phyloP scores from a whole-genome alignment of 2,329 filamentous ascomycete species.

The Colletotrichum sansevieriae region DNA sequence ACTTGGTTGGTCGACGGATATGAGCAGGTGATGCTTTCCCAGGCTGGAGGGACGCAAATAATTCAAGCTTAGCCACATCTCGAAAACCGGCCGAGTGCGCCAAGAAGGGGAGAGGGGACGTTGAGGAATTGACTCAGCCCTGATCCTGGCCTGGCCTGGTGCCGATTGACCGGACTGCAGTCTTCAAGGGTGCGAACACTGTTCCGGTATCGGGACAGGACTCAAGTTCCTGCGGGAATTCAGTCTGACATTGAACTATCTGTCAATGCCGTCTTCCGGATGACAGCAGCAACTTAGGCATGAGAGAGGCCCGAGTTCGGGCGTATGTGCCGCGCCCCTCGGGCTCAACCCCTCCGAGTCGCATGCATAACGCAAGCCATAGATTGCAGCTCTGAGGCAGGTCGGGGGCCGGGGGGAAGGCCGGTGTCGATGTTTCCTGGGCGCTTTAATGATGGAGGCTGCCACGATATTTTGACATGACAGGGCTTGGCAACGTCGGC shows the following conservation, averaged over 20 bases:
- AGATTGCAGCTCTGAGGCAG: not conserved
- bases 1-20: slow-evolving; percentile 12
- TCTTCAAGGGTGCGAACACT: not conserved
- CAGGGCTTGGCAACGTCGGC: slow-evolving; percentile 26
- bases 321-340: slow-evolving; percentile 9
- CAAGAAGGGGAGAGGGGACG: not conserved
- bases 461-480: slow-evolving; percentile 30
- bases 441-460: slow-evolving; percentile 14
- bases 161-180: slow-evolving; percentile 11
- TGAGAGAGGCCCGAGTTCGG: slow-evolving; percentile 22
- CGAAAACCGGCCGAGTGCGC: slow-evolving; percentile 13
- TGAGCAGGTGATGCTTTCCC: slow-evolving; percentile 11
- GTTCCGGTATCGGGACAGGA: not conserved
- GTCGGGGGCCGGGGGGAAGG: slow-evolving; percentile 3
- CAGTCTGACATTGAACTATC: slow-evolving; percentile 3
- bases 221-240: not conserved
- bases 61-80: slow-evolving; percentile 37
- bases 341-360: not conserved
- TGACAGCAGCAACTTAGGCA: slow-evolving; percentile 2
- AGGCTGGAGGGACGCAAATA: slow-evolving; percentile 34
- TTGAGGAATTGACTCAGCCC: not conserved
- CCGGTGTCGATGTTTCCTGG: not conserved
- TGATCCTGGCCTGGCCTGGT: not conserved
- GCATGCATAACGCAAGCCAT: no score
- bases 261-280: slow-evolving; percentile 15